Evolutionary conservation across 75 land plant genomes (phyloP), one percentile per base, ranked within the genome.

Genomic region (Sequoiadendron giganteum): DNA sequence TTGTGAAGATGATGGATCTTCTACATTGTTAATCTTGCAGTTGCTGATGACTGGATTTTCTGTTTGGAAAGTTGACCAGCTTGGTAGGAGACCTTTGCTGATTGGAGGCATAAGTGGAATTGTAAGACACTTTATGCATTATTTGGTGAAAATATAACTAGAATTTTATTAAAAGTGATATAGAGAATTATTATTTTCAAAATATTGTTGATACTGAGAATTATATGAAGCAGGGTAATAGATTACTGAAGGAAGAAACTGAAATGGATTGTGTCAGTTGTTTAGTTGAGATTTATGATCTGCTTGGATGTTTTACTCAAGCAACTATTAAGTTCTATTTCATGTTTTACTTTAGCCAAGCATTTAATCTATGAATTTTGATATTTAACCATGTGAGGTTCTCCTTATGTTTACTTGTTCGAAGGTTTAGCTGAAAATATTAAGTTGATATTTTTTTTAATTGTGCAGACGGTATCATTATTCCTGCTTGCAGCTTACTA

Each of bases 41-140:
- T 91, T 98, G 11, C 52, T 97, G 75, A 98, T 98, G 99, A 98
- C 99, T 18, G 92, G 96, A 73, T 85, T 98, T 77, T 99, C 99
- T 87, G 99, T 98, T 47, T 85, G 92, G 47, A 94, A 94, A 87
- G 99, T 95, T 54, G 99, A 98, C 87, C 93, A 95, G 87, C 91
- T 98, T 87, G 99, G 99, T 1, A 94, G 99, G 90, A 91, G 97
- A 76, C 99, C 99, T 10, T 86, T 98, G 88, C 89, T 98, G 76
- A 93, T 97, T 87, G 97, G 94, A 87, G 99, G 99, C 61, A 95
- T 98, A 15, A 76, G 91, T 78, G 99, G 99, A 56, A 91, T 98
- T 92, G 95, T 97, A 92, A 84, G 95, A 36, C 56, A 5, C 68
- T 56, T 85, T 54, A 25, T 82, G 45, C 32, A 28, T 28, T 15